Base-by-base conservation (phyloP, 139 green algal genomes). In the Yamagishiella unicocca region DNA sequence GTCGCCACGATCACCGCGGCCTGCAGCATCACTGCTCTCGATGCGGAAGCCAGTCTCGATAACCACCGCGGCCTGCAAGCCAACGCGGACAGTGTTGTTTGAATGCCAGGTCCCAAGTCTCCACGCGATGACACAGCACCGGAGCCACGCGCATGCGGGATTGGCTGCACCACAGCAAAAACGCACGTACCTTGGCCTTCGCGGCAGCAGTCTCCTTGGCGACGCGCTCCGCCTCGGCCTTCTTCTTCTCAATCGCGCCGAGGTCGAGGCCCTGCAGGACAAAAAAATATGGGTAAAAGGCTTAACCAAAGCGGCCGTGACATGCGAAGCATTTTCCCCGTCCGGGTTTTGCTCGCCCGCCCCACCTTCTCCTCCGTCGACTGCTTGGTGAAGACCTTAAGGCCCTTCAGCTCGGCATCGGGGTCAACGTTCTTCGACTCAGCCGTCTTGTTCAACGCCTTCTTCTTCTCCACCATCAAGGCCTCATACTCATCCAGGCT, bases 401-500 rank as follows among this genome's bases (percentile, higher is more conserved):
- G 85, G 58, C 85, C 85, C 82, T 83, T 78, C 37, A 90, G 78
- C 67, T 87, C 82, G 19, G 62, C 81, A 37, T 75, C 61, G 42
- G 88, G 35, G 71, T 92, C 88, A n/a, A 94, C 88, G 43, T 87
- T 82, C 73, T 87, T 84, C 4, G 88, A 82, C 54, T 91, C 90
- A 14, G 79, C 53, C 37, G 77, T 33, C 90, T 96, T 96, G 92
- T 97, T 97, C 42, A 97, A 91, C 22, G 83, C 92, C 1, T 94
- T 94, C 85, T 94, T 94, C 94, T 96, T 96, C 91, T 95, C 95
- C 12, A 90, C 92, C 88, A 96, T 83, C 83, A 94, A 45, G 25
- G 61, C 88, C 92, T 97, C 94, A 38, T 97, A 97, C 90, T 97
- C 94, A 58, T 96, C 93, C 42, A 97, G 92, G 55, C 82, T 93